phyloP scores from a whole-genome alignment of 2,329 filamentous ascomycete species.

The Biscogniauxia mediterranea region DNA sequence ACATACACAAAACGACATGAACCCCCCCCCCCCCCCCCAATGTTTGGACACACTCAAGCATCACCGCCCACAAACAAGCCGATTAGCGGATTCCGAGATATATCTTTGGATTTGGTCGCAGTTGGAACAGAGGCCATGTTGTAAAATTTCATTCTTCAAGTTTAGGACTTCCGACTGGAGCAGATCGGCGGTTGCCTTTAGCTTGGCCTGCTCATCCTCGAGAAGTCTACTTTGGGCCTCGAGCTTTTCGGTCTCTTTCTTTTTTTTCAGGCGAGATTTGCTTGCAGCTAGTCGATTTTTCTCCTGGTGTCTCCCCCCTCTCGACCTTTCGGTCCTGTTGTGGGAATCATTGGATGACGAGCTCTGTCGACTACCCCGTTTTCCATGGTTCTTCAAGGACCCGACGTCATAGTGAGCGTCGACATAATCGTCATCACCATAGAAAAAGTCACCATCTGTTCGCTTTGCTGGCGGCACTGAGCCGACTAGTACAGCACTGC shows the following conservation, averaged over 20 bases:
- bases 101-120: conserved; percentile 8
- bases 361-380: not conserved
- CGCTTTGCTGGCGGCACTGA: not conserved
- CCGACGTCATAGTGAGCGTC: no score
- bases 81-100: conserved; percentile 7
- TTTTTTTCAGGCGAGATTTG: conserved; percentile 8
- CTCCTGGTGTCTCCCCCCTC: not conserved
- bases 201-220: conserved; percentile 2
- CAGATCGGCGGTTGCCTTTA: conserved; percentile 5
- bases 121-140: conserved; percentile 7
- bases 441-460: not conserved
- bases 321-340: not conserved
- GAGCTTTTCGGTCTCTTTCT: conserved; percentile 3
- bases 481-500: not conserved
- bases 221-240: conserved; percentile 2
- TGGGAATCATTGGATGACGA: not conserved
- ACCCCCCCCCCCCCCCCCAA: no score
- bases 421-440: not conserved
- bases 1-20: not conserved
- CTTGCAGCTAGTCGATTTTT: conserved; percentile 12
- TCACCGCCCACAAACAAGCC: not conserved
- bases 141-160: conserved; percentile 9
- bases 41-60: not conserved
- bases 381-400: not conserved
- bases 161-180: conserved; percentile 8